These are phyloP conservation scores for Xylaria telfairii DNA, from an alignment of 495 filamentous ascomycete genomes.

Conservation along the genomic window DNA sequence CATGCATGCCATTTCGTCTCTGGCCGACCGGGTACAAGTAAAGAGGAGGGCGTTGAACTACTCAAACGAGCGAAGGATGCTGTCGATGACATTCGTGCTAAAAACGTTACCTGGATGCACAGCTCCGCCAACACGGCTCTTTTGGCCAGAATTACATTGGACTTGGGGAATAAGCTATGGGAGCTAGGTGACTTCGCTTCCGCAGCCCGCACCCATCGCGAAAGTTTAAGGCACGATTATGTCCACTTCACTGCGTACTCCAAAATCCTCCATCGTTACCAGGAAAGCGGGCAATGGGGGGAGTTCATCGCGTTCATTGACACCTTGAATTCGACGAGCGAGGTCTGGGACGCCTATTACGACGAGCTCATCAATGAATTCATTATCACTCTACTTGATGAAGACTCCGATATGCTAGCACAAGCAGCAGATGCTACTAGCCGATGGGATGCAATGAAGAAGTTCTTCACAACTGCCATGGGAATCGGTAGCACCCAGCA, in stretches of 20 bases:
- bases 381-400: conserved; percentile 25
- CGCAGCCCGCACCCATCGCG: conserved; percentile 34
- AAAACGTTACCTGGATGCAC: conserved; percentile 33
- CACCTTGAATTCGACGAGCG: conserved; percentile 34
- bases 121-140: conserved; percentile 30
- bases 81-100: conserved; percentile 30
- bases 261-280: conserved; percentile 38
- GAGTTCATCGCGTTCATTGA: conserved; percentile 43
- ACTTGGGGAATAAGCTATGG: conserved; percentile 45
- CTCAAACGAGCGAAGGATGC: conserved; percentile 35
- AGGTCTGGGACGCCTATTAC: conserved; percentile 34
- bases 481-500: conserved; percentile 37
- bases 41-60: conserved; percentile 39
- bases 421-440: conserved; percentile 33
- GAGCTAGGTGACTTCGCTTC: conserved; percentile 39
- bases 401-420: conserved; percentile 29
- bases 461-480: conserved; percentile 39
- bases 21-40: conserved; percentile 33
- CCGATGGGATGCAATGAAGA: conserved; percentile 39
- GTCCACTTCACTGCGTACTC: conserved; percentile 38
- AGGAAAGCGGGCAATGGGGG: conserved; percentile 32
- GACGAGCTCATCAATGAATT: conserved; percentile 39
- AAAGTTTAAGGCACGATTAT: conserved; percentile 37
- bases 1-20: conserved; percentile 45
- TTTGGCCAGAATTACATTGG: conserved; percentile 41